phyloP scores from a whole-genome alignment of 768 basidiomycete genomes.

The Lactarius vividus region DNA sequence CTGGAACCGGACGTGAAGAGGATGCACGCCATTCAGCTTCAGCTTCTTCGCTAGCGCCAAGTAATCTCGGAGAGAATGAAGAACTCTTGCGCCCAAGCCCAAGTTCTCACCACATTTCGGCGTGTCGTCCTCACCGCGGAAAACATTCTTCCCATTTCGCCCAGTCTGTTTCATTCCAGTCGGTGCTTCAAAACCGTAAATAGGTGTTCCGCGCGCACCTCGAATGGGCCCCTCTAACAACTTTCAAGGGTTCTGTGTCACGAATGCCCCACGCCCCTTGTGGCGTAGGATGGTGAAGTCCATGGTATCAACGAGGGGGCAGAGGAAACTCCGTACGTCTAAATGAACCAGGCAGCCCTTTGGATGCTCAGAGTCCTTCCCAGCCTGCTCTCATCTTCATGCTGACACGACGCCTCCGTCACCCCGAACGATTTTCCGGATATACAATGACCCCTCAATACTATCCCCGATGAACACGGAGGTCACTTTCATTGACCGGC shows the following conservation, averaged over 20 bases:
- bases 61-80: not conserved
- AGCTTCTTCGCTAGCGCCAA: not conserved
- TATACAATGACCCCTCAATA: not conserved
- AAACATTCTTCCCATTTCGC: not conserved
- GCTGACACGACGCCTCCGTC: not conserved
- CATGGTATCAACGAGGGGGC: not conserved
- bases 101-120: not conserved
- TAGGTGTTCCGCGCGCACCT: not conserved
- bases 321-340: constrained; percentile 3
- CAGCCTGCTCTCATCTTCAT: not conserved
- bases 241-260: not conserved
- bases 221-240: not conserved
- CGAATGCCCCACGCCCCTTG: not conserved
- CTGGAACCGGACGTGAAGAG: not conserved
- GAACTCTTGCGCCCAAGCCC: not conserved
- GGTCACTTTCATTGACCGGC: not conserved
- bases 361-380: not conserved
- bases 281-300: not conserved
- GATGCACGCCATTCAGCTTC: not conserved
- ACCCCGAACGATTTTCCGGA: not conserved
- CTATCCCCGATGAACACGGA: not conserved
- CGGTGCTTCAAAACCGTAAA: not conserved
- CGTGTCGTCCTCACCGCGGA: not conserved
- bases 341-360: not conserved
- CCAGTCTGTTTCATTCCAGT: not conserved